A percentile compares a stretch with the other conserved stretches of the same genome.
These are phyloP conservation scores for Colletotrichum sp. DNA, from an alignment of 2,329 filamentous ascomycete genomes.

Conservation along the genomic window DNA sequence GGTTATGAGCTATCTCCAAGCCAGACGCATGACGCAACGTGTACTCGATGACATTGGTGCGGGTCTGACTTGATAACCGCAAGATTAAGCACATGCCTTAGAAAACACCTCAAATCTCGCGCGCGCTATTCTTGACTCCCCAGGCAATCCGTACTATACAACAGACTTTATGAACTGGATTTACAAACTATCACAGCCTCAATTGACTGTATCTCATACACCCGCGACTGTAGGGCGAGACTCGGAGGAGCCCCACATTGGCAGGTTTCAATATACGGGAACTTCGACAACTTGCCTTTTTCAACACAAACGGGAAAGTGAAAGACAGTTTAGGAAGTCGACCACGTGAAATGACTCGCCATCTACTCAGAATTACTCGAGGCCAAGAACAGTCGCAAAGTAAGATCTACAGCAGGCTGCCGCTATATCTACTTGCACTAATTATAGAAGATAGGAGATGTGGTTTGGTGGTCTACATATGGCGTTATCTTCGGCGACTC, in stretches of 20 bases:
- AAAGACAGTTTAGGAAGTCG: too few species aligned
- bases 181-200: background rate
- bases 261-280: background rate
- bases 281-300: background rate
- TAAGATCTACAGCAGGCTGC: background rate
- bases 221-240: background rate
- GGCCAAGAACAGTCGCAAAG: fast-evolving
- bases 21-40: background rate
- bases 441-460: background rate
- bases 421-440: background rate
- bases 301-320: background rate
- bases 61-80: background rate
- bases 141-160: background rate
- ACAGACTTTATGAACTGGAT: background rate
- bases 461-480: background rate
- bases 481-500: background rate
- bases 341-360: background rate
- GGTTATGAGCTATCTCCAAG: background rate
- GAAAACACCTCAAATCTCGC: background rate
- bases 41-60: background rate
- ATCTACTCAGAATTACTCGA: fast-evolving
- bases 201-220: background rate
- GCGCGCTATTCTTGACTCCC: background rate
- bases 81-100: background rate
- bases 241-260: background rate